A percentile compares a stretch with the other conserved stretches of the same genome.
phyloP scores from a whole-genome alignment of 192 early-diverging fungal species.

The Coemansia sp. region DNA sequence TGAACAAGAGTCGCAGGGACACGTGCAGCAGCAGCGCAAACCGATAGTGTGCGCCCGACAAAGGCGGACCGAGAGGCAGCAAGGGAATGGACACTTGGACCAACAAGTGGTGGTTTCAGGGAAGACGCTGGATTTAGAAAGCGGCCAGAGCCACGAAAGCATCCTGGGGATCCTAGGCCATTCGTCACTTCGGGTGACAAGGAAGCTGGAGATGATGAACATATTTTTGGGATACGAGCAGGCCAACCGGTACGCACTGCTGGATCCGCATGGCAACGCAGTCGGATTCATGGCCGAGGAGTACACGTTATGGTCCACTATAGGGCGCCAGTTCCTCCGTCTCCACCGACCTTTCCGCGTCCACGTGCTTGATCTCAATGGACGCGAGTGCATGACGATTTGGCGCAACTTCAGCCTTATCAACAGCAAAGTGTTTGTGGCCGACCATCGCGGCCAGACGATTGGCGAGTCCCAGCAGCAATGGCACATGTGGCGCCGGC shows the following conservation, averaged over 20 bases:
- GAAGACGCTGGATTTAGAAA: neutral
- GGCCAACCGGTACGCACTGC: conserved; percentile 82
- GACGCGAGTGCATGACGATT: conserved; percentile 71
- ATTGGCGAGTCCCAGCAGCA: conserved; percentile 86
- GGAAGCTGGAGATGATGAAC: conserved; percentile 87
- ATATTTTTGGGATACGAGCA: conserved; percentile 73
- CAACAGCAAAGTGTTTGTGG: conserved; percentile 73
- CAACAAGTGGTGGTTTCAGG: neutral
- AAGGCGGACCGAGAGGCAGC: neutral
- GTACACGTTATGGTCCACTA: conserved; percentile 59
- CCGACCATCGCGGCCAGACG: conserved; percentile 56
- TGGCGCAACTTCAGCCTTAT: conserved; percentile 66
- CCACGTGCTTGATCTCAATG: conserved; percentile 66
- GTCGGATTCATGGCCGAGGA: conserved; percentile 85
- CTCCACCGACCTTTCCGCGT: conserved; percentile 78
- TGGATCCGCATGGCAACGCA: conserved; percentile 61
- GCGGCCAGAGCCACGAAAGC: neutral
- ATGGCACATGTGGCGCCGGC: conserved; percentile 77
- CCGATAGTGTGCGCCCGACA: neutral
- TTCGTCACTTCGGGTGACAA: conserved; percentile 24
- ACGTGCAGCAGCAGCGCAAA: neutral
- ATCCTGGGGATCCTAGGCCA: conserved; percentile 11
- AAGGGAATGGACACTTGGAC: neutral
- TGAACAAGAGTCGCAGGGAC: neutral
- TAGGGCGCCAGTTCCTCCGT: conserved; percentile 70